Evolutionary conservation across 164 flowering plant genomes (phyloP), one percentile per base, ranked within the genome.

Genomic region (Macadamia integrifolia): DNA sequence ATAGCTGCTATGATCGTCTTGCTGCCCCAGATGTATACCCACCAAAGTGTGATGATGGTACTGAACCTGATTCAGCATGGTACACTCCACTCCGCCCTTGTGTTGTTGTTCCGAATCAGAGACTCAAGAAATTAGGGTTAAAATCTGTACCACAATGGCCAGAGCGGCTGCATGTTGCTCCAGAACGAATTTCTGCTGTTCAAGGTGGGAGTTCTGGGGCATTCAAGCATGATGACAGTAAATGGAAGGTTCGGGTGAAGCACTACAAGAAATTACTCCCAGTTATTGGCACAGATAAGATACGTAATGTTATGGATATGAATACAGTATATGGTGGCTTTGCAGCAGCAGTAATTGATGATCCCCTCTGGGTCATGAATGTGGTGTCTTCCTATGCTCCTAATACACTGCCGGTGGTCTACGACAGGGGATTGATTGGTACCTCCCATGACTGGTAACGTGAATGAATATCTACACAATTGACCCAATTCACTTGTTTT

Each of bases 321-420:
- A 92, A 94, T 66, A 92, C 99, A 0, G 74, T 79, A 43, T 94
- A 83, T 72, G 99, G 99, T 73, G 99, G 98, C 62, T 89, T 94
- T 68, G 99, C 99, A 61, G 95, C 98, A 3, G 87, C 93, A 43
- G 40, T 90, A 72, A 69, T 85, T 40, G 80, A 80, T 61, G 87
- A 83, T 85, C 99, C 98, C 14, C 55, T 92, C 65, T 94, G 99
- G 99, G 97, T 92, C 59, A 94, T 94, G 98, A 94, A 94, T 66
- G 98, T 89, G 15, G 94, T 92, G 61, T 94, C 99, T 66, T 90
- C 99, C 52, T 90, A 94, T 69, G 83, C 87, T 66, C 72, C 86
- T 14, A 92, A 89, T 70, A 80, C 99, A 4, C 87, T 94, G 7
- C 73, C 92, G 6, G 93, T 90, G 72, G 94, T 92, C 42, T 94